Evolutionary conservation across 345 rosid genomes (phyloP).

Genomic region (Luvunga scandens): DNA sequence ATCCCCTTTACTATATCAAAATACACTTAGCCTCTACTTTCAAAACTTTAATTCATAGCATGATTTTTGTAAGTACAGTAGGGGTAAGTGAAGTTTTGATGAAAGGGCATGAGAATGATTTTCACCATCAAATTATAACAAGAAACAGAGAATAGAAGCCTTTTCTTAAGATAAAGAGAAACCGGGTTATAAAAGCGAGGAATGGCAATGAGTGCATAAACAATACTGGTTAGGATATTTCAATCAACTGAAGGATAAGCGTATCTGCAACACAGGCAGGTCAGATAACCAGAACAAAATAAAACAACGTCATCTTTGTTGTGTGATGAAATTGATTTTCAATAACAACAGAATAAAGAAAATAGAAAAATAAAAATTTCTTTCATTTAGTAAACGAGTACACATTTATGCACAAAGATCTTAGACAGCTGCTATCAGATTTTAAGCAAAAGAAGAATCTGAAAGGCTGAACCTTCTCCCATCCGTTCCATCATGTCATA

Average conservation of each 20-base stretch:
- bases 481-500: background rate
- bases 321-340: background rate
- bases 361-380: background rate
- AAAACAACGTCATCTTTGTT: background rate
- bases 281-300: slow-evolving; percentile 10
- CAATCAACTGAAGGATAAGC: slow-evolving; percentile 97
- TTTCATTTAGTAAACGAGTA: background rate
- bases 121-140: background rate
- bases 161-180: slow-evolving; percentile 15
- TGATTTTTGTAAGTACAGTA: background rate
- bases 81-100: background rate
- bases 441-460: background rate
- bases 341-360: background rate
- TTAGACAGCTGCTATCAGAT: background rate
- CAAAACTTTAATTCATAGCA: background rate
- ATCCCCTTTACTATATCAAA: background rate
- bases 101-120: background rate
- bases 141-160: background rate
- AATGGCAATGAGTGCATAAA: slow-evolving; percentile 94
- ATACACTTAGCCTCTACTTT: background rate
- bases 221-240: slow-evolving; percentile 90
- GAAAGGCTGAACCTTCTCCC: background rate
- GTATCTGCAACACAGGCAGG: slow-evolving; percentile 56
- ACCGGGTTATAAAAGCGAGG: slow-evolving; percentile 97
- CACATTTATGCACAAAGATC: slow-evolving; percentile 1